Base-by-base conservation (phyloP, 805 yeast species). In the Spathaspora arborariae region DNA sequence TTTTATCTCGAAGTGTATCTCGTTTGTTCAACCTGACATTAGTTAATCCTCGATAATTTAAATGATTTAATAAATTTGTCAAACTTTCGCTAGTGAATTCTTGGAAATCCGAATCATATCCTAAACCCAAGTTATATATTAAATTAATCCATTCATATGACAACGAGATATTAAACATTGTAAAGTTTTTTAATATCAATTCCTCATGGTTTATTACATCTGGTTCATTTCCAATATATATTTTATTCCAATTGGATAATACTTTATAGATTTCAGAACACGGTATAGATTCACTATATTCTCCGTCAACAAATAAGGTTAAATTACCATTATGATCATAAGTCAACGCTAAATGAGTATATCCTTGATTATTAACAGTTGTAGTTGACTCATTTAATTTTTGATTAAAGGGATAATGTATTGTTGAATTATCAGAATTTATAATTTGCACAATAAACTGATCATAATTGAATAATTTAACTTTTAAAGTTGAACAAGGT, bases 141-240 rank as follows among this genome's bases (percentile, higher is more conserved):
- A 78, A 51, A 20, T 66, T 57, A 0, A 80, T 64, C 88, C 88
- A 82, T 47, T 78, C 82, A 36, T 62, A 59, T 0, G 75, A 59
- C 26, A 72, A 63, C 2, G 62, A 51, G 2, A 55, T 60, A 38
- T 67, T 67, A 13, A 79, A 51, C 0, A 81, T 50, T 10, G 72
- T 50, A 2, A 79, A 52, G 48, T 70, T 79, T 33, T 63, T 60
- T 1, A 72, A 27, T 8, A 68, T 43, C 15, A 74, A 44, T 41
- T 68, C 72, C 33, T 57, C 59, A 6, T 45, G 24, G 9, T 43
- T 35, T 7, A 24, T 20, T 9, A 13, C 42, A 5, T 48, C 56
- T 7, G 41, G 35, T 4, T 48, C 51, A 33, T 59, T 57, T 6
- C 74, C 74, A n/a, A 70, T 56, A 42, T 64, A 64, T 0, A 70